Base-by-base conservation (phyloP, 768 basidiomycete species). In the Tylopilus sp. region DNA sequence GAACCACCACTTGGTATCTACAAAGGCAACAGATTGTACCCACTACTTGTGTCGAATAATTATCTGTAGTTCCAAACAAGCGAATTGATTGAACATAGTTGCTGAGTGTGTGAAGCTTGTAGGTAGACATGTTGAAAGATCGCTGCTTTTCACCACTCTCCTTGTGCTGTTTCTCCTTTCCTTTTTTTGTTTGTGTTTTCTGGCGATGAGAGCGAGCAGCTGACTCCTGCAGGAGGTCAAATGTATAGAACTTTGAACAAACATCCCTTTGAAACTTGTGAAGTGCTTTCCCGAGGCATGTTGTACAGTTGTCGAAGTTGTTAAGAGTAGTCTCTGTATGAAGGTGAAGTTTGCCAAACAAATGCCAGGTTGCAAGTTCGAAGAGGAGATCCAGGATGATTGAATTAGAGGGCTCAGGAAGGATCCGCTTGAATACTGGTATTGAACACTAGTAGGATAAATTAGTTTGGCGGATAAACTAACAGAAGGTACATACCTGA, bases 391-490 rank as follows among this genome's bases (percentile, higher is more conserved):
- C 28, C 0, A 63, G 50, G 1, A 71, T 41, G 4, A 53, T 19
- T 0, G 37, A 19, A 34, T 66, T 62, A 50, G 53, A 52, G 16
- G 55, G 59, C 8, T 55, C 48, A 0, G 56, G 57, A 10, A 68
- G 38, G 0, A 76, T 63, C 4, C 69, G 62, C 7, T 74, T 67
- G 16, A 76, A 65, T 1, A 53, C 60, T 1, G 75, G 73, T 0
- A 76, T 41, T 71, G 58, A 31, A 31, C 71, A 73, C 72, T 72
- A n/a, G n/a, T n/a, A n/a, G n/a, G n/a, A n/a, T n/a, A n/a, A n/a
- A n/a, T n/a, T n/a, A n/a, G n/a, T n/a, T n/a, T n/a, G n/a, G n/a
- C n/a, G n/a, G n/a, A n/a, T n/a, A n/a, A n/a, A n/a, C n/a, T n/a
- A n/a, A n/a, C n/a, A n/a, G n/a, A n/a, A n/a, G 14, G 33, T 22